Conservation (phyloP, 148 eudicot species). For the Rhododendron vialii region DNA sequence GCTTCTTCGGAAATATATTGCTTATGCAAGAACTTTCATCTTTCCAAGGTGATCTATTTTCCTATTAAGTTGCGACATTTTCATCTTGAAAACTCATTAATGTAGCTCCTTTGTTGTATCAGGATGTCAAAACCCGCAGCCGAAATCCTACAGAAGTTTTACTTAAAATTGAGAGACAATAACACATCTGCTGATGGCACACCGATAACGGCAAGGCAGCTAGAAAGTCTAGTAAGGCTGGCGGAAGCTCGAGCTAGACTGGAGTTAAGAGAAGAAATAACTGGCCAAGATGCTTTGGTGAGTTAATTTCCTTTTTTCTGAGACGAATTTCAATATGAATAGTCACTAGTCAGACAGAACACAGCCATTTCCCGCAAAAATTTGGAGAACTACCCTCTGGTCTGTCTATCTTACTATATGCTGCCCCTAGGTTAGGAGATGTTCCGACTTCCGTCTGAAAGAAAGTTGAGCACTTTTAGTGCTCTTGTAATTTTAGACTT, state of each 20-base stretch:
- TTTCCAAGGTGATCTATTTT: conserved; percentile 57
- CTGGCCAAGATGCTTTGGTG: conserved; percentile 89
- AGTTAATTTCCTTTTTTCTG: conserved; percentile 18
- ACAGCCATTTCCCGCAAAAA: background rate
- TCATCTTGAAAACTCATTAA: background rate
- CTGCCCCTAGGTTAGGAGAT: background rate
- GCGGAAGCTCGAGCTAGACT: conserved; percentile 95
- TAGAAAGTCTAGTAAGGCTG: conserved; percentile 91
- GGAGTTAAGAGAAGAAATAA: conserved; percentile 86
- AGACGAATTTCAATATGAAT: background rate
- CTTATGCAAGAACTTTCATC: conserved; percentile 81
- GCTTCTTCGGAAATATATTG: conserved; percentile 83
- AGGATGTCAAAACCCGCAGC: conserved; percentile 95
- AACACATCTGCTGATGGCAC: conserved; percentile 93
- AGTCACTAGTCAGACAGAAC: background rate
- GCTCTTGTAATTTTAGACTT: background rate
- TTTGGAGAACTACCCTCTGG: background rate
- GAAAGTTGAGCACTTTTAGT: background rate
- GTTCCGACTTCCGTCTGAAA: too few species aligned
- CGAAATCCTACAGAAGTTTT: conserved; percentile 83
- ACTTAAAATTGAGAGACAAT: conserved; percentile 76
- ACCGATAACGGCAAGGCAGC: conserved; percentile 97
- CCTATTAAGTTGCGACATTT: background rate
- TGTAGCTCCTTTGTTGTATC: conserved; percentile 12
- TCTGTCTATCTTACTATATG: background rate